Evolutionary conservation across 441 rosid genomes (phyloP), one percentile per base, ranked within the genome.

Genomic region (Populus hybrid): DNA sequence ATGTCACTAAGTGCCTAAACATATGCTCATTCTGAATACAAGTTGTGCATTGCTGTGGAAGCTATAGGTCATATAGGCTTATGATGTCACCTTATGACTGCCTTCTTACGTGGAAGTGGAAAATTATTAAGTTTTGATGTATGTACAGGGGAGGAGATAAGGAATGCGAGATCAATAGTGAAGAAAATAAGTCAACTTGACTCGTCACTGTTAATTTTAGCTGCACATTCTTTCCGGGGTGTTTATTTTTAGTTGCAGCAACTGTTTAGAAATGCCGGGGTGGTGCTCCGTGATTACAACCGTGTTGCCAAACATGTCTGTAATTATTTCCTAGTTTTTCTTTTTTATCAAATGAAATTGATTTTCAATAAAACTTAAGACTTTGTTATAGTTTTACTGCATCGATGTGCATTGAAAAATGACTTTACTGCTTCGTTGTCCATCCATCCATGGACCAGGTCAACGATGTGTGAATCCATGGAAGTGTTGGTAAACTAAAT

Each of bases 1-100:
- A 76, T 94, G 88, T 78, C 94, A 23, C 85, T 94, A 26, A 94
- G 94, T 69, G 97, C 95, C 78, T 96, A 84, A 89, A 73, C 74
- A 26, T 71, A 26, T 71, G 57, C 32, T 34, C 42, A 7, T 18
- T 10, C 46, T 11, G 21, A 69, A 28, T 20, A 21, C n/a, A 46
- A 14, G 8, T 8, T 16, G 3, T 68, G 26, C 8, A 24, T 63
- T 74, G 14, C 59, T 20, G 10, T 46, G 38, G 28, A 2, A 12
- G 8, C 23, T 5, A 6, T 20, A n/a, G 18, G 73, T 21, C 3
- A 28, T 28, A 10, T 11, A 14, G 40, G 76, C 5, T 28, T 26
- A 26, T 24, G 23, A 1, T 53, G 66, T 34, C 35, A 18, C n/a
- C 21, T 10, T 26, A 20, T 18, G 59, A n/a, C n/a, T 72, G 32